Base-by-base conservation (phyloP, 352 stramenopile species). In the Pythium pectinolyticum region DNA sequence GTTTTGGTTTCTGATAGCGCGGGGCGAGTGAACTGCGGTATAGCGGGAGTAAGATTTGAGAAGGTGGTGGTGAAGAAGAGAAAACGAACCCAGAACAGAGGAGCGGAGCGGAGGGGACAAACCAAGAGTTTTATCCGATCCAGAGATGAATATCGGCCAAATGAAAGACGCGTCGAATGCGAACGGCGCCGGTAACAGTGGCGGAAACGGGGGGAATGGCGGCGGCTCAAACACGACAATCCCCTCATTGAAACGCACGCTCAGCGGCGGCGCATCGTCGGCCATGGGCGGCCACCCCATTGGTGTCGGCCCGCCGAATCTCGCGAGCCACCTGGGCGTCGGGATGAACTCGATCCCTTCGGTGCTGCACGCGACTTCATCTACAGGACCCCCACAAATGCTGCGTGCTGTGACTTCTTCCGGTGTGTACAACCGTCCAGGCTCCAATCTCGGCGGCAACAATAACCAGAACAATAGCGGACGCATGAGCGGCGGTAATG, bases 181-280 rank as follows among this genome's bases (percentile, higher is more conserved):
- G 50, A 73, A 73, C 49, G 66, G 66, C 57, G 69, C 65, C 32
- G 48, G 61, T 15, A 82, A 81, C 66, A 74, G 72, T 47, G 74
- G 78, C 40, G 30, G 41, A 62, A 75, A 78, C 57, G 68, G 69
- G 41, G 43, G 63, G 15, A 82, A 78, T 62, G 74, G 77, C 59
- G 77, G 80, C 39, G 70, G 65, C 34, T 31, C 65, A 7, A 77
- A 66, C 19, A 75, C 82, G 34, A 74, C 75, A 37, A 95, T 95
- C 57, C 86, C 86, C 64, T 93, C 86, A 35, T 74, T 95, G 34
- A 95, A 95, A 72, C 82, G 85, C 57, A 95, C 85, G 64, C 72
- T 94, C 37, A 93, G 83, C 60, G 84, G 83, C 41, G 84, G 85
- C 41, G 80, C 82, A 17, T 55, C 75, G 22, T 64, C 72, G 49